These are phyloP conservation scores for Microcyclosporella mali DNA, from an alignment of 2,329 filamentous ascomycete genomes.

Conservation along the genomic window DNA sequence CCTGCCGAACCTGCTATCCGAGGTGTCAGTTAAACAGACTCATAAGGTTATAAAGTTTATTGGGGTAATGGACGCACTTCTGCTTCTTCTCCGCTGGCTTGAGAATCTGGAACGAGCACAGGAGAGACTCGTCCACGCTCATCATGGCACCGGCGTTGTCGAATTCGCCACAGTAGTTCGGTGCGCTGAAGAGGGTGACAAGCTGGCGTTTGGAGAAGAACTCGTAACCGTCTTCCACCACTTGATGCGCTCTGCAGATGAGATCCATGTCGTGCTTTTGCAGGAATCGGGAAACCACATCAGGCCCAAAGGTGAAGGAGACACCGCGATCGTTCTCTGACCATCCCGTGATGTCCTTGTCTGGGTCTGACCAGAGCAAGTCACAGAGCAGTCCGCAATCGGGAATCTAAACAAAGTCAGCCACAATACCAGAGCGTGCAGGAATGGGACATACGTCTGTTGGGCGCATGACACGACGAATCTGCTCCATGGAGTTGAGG, in stretches of 20 bases:
- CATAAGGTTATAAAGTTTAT: not conserved
- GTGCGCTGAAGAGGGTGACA: slow-evolving; percentile 94
- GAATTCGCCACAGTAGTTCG: slow-evolving; percentile 99
- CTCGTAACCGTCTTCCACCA: slow-evolving; percentile 98
- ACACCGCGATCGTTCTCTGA: slow-evolving; percentile 98
- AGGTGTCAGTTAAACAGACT: slow-evolving; percentile 10
- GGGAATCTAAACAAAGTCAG: slow-evolving; percentile 63
- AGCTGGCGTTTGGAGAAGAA: slow-evolving; percentile 99
- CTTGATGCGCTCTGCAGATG: slow-evolving; percentile 97
- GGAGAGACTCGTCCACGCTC: slow-evolving; percentile 96
- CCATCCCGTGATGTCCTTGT: slow-evolving; percentile 99
- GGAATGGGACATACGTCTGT: slow-evolving; percentile 74
- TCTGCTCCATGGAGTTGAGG: slow-evolving; percentile 99
- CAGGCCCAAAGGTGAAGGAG: slow-evolving; percentile 95
- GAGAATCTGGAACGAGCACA: slow-evolving; percentile 99
- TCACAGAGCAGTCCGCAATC: slow-evolving; percentile 97
- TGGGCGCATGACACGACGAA: slow-evolving; percentile 95
- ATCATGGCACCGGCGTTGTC: slow-evolving; percentile 99
- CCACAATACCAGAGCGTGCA: not conserved
- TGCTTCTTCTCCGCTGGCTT: slow-evolving; percentile 99
- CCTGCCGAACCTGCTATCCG: slow-evolving; percentile 85
- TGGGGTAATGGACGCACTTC: slow-evolving; percentile 72
- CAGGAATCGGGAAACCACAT: slow-evolving; percentile 93
- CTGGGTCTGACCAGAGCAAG: slow-evolving; percentile 95
- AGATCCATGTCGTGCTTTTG: slow-evolving; percentile 99